Conservation (phyloP, 805 yeast genomes). For the Hanseniaspora guilliermondii region DNA sequence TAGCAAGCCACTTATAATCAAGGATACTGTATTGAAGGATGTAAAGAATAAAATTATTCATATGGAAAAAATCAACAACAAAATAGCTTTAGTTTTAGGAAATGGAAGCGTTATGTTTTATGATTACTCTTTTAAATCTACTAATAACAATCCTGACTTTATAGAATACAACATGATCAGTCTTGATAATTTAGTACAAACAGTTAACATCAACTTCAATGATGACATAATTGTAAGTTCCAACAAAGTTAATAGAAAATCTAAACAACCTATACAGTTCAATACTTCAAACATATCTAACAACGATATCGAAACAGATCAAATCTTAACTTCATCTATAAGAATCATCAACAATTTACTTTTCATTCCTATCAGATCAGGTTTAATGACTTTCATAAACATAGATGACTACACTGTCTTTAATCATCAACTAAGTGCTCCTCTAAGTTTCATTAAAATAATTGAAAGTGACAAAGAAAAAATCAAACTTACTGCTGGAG, state of each 20-base stretch:
- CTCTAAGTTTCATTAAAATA: not conserved
- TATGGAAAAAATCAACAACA: conserved; percentile 5
- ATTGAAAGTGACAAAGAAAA: not conserved
- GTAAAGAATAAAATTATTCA: not conserved
- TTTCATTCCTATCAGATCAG: conserved; percentile 3
- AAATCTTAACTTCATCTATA: not conserved
- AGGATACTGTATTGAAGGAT: not conserved
- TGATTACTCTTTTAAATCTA: conserved; percentile 2
- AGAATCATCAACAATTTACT: not conserved
- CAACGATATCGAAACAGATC: not conserved
- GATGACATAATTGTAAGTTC: not conserved
- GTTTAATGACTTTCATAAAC: not conserved
- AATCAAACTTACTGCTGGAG: conserved; percentile 62
- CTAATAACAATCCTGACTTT: not conserved
- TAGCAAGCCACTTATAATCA: conserved; percentile 9
- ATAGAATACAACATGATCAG: conserved; percentile 8
- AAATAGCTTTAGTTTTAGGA: not conserved
- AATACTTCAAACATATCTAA: conserved; percentile 4
- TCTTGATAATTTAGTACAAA: not conserved
- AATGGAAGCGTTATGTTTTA: conserved; percentile 5
- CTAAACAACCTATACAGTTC: conserved; percentile 12
- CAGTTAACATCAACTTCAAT: not conserved
- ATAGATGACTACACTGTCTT: not conserved
- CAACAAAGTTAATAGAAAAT: conserved; percentile 9
- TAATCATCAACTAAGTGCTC: not conserved